Base-by-base conservation (phyloP, 75 land plant species). In the Sequoiadendron giganteum region DNA sequence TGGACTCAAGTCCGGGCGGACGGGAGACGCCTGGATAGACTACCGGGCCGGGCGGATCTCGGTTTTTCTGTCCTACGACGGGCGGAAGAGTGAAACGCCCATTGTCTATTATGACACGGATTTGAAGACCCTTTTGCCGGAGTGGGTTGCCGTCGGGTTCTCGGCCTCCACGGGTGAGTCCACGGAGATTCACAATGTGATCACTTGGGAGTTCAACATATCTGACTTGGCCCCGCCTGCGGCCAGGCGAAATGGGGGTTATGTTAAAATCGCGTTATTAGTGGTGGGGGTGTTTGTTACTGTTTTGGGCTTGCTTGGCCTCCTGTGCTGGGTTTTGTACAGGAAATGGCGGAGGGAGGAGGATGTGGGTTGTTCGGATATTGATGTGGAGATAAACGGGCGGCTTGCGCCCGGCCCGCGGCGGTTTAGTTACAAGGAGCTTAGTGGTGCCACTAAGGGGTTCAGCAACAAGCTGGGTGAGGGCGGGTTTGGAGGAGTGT, bases 401-500 rank as follows among this genome's bases (percentile, higher is more conserved):
- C 39, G 16, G 3, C 14, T 75, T 34, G 38, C 34, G 34, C 16
- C 77, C 14, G 77, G 77, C 1, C 77, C 77, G 0, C 77, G 77
- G 1, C 38, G 16, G 3, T 75, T 75, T 75, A 75, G 13, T 34
- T 30, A 92, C 72, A 79, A 80, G 1, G 96, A 93, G 28, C 89
- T 95, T 21, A 42, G 55, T 19, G 86, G 39, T 1, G 93, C 94
- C 1, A 96, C 96, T 0, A 87, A 91, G 40, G 78, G 88, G 43
- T 96, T 96, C 86, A 83, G 88, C 7, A 88, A 93, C 0, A 93
- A 92, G 90, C 92, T 96, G n/a, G 96, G 97, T 9, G 83, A 91
- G 68, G 97, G 97, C 34, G 97, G 97, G 9, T 96, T 91, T 78
- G 96, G 95, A 13, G 65, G 90, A 9, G 96, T 95, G 15, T 95